A percentile compares a stretch with the other conserved stretches of the same genome.
Conservation (phyloP, 495 filamentous ascomycete genomes). For the Penicillium pulvis region DNA sequence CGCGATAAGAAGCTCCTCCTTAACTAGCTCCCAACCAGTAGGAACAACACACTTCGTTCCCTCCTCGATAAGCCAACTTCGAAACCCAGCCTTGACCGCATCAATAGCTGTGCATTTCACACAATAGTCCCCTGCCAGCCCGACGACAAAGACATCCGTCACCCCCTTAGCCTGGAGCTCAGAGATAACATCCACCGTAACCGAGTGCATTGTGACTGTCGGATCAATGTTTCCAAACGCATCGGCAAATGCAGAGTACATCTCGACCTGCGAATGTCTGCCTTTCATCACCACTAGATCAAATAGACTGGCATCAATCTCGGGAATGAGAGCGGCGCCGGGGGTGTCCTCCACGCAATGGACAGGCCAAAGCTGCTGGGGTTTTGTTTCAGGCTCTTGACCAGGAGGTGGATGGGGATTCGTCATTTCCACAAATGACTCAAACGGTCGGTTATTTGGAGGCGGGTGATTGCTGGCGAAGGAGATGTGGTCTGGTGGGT, state of each 20-base stretch:
- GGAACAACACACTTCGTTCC: constrained; percentile 70
- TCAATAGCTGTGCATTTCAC: constrained; percentile 80
- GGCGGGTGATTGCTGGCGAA: constrained; percentile 79
- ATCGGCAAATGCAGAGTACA: constrained; percentile 88
- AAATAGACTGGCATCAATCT: constrained; percentile 62
- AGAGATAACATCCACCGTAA: constrained; percentile 60
- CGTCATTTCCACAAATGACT: constrained; percentile 58
- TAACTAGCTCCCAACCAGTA: constrained; percentile 57
- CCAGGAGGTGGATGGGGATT: constrained; percentile 57
- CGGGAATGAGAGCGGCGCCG: constrained; percentile 75
- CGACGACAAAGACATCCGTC: constrained; percentile 79
- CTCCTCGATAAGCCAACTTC: constrained; percentile 75
- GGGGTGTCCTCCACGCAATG: constrained; percentile 80
- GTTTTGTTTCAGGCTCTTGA: constrained; percentile 62
- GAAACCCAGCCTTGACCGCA: constrained; percentile 74
- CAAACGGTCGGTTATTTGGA: constrained; percentile 67
- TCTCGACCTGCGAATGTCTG: constrained; percentile 70
- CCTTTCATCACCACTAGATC: constrained; percentile 78
- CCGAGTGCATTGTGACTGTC: constrained; percentile 39
- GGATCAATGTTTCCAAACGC: constrained; percentile 62
- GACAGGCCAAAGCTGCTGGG: constrained; percentile 79
- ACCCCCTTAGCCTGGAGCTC: constrained; percentile 59
- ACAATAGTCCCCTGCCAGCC: constrained; percentile 87
- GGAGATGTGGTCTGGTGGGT: constrained; percentile 83
- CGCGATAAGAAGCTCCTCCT: constrained; percentile 54